Base-by-base conservation (phyloP, 2,329 filamentous ascomycete genomes). In the Aspergillus phoenicis region DNA sequence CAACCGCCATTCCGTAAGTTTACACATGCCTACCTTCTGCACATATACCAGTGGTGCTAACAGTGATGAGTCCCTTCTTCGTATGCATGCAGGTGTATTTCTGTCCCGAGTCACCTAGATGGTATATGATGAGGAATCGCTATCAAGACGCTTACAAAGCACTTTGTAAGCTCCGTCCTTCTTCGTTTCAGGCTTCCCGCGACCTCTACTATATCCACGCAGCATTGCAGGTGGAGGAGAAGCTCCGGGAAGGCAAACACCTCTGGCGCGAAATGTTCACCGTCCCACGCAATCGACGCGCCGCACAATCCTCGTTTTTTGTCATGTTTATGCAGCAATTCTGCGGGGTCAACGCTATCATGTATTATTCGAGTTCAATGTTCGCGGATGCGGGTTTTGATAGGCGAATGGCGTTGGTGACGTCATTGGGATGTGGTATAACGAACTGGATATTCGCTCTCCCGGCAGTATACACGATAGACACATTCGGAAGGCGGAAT, bases 391-490 rank as follows among this genome's bases (percentile, higher is more conserved):
- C 39, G 1, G 39, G 39, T 1, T 82, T 85, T 60, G 75, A 75
- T 3, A 75, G 82, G 30, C 75, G 81, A 2, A 73, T 75, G 5
- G 84, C 86, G 0, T 77, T 88, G 2, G 75, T 77, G 10, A 84
- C 84, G 3, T 87, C 85, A 1, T 77, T 88, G 7, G 85, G 85
- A 4, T 81, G 87, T 33, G 85, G 86, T 1, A 76, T 87, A 52
- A 82, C 89, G 69, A 89, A 89, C 69, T 89, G 84, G 76, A 70
- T 89, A 38, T 88, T 88, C 63, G 85, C 86, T 15, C 77, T 87
- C 11, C 85, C 85, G 0, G 86, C 85, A 2, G 76, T 89, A 52
- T 87, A 85, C 70, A 89, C 86, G 4, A 89, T 90, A 64, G 87
- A 90, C 68, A 88, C 83, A 0, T 89, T 87, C 60, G 88, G 87